A percentile compares a stretch with the other conserved stretches of the same genome.
Conservation (phyloP, 768 basidiomycete genomes). For the Coprinellus micaceus region DNA sequence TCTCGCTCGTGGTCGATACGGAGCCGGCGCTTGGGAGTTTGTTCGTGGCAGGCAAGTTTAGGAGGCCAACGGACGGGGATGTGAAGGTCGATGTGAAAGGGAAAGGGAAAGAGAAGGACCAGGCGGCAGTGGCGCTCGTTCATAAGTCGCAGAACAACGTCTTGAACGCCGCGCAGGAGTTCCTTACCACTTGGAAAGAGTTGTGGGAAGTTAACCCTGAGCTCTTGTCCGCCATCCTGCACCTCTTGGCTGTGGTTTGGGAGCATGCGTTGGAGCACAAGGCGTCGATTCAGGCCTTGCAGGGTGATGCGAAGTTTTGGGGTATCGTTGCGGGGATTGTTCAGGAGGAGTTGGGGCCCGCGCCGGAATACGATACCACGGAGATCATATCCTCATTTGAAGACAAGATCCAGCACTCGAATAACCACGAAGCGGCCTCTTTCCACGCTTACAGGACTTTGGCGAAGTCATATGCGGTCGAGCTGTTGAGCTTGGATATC, state of each 20-base stretch:
- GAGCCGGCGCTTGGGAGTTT: constrained; percentile 83
- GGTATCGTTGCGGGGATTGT: constrained; percentile 59
- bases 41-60: constrained; percentile 73
- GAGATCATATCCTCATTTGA: constrained; percentile 41
- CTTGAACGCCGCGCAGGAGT: constrained; percentile 61
- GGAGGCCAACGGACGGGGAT: constrained; percentile 40
- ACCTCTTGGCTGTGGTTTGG: constrained; percentile 78
- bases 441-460: constrained; percentile 65
- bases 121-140: constrained; percentile 32
- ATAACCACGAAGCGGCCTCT: constrained; percentile 58
- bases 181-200: constrained; percentile 65
- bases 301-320: constrained; percentile 66
- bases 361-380: constrained; percentile 62
- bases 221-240: constrained; percentile 67
- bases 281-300: constrained; percentile 49
- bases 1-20: constrained; percentile 75
- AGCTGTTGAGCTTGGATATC: constrained; percentile 73
- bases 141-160: constrained; percentile 46
- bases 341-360: constrained; percentile 67
- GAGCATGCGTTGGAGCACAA: constrained; percentile 76
- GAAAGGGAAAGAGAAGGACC: constrained; percentile 35
- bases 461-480: constrained; percentile 71
- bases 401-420: constrained; percentile 50
- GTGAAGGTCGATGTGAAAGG: constrained; percentile 34
- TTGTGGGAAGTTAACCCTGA: constrained; percentile 77